These are phyloP conservation scores for Collariella sp. DNA, from an alignment of 495 filamentous ascomycete species.

Conservation along the genomic window DNA sequence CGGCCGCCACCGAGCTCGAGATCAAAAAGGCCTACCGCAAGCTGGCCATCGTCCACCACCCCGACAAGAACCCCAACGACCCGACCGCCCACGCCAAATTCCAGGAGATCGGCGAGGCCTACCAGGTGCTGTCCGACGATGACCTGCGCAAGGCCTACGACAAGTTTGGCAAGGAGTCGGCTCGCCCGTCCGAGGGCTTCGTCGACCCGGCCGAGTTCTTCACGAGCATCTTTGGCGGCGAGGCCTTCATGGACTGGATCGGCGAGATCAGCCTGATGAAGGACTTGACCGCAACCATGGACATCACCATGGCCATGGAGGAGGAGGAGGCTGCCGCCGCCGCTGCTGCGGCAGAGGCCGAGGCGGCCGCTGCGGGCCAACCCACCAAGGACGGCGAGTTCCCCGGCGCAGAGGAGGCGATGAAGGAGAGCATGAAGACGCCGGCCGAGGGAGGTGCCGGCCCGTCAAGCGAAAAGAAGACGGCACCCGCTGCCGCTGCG, in stretches of 20 bases:
- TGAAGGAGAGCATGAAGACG: conserved; percentile 42
- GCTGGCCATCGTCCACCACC: conserved; percentile 70
- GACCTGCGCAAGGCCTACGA: conserved; percentile 88
- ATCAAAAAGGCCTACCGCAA: conserved; percentile 99
- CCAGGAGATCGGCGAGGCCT: conserved; percentile 93
- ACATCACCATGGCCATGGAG: conserved; percentile 71
- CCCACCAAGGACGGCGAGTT: conserved; percentile 35
- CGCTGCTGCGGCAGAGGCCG: conserved; percentile 41
- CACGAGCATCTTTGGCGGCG: conserved; percentile 94
- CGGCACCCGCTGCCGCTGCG: neutral
- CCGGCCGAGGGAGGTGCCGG: conserved; percentile 18
- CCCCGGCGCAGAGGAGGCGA: conserved; percentile 39
- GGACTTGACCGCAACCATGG: conserved; percentile 82
- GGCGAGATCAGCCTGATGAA: conserved; percentile 91
- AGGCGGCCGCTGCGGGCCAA: conserved; percentile 39
- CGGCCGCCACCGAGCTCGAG: conserved; percentile 85
- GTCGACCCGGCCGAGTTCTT: conserved; percentile 98
- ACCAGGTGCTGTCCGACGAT: conserved; percentile 86
- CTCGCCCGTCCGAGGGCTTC: conserved; percentile 81
- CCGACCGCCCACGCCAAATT: conserved; percentile 89
- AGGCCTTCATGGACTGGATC: conserved; percentile 87
- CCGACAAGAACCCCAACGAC: conserved; percentile 96
- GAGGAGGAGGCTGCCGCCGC: conserved; percentile 40
- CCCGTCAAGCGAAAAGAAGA: conserved; percentile 23
- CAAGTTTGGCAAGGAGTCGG: conserved; percentile 89